Evolutionary conservation across 1,284 basidiomycete genomes (phyloP), one percentile per base, ranked within the genome.

Genomic region (Laetiporus sulphureus): DNA sequence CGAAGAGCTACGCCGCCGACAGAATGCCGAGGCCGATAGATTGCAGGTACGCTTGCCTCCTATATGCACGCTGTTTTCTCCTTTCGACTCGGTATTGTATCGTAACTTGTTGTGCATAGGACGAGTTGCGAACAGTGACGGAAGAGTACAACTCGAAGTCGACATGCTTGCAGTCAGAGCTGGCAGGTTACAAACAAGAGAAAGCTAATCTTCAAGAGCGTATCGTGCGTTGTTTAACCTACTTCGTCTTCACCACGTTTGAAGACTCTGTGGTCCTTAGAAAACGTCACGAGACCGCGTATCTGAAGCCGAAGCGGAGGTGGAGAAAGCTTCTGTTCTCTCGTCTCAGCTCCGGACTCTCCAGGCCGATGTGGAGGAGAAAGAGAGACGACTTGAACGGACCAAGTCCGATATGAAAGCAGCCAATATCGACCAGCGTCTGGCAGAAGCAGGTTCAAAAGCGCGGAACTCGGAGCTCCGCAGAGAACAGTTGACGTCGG

Each of bases 401-500:
- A 53, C 82, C 27, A 79, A 80, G 45, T 53, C 63, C 6, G 79
- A 84, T 19, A 72, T 91, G 32, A 64, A 66, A 25, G 62, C 70
- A 0, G 75, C 79, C 5, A 76, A 78, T 29, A 89, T 81, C 48
- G 90, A 95, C 16, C 72, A 77, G 19, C 73, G 74, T 36, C 62
- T 96, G n/a, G 65, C 67, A 1, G 76, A 83, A 40, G 79, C 81
- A 42, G 66, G 66, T 0, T 60, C 67, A 5, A 74, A 77, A 42
- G 68, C 74, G 18, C 71, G 81, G 23, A 59, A 60, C 23, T 68
- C 91, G 45, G 91, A 97, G 50, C 76, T 79, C 21, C 71, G 71
- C 38, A 72, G 87, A 20, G 91, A 95, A 23, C 64, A 65, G 19
- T 63, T 93, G 42, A 90, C 82, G 44, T 52, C 63, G 1, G 93